phyloP scores from a whole-genome alignment of 805 yeast species.

The Scheffersomyces lignosus region DNA sequence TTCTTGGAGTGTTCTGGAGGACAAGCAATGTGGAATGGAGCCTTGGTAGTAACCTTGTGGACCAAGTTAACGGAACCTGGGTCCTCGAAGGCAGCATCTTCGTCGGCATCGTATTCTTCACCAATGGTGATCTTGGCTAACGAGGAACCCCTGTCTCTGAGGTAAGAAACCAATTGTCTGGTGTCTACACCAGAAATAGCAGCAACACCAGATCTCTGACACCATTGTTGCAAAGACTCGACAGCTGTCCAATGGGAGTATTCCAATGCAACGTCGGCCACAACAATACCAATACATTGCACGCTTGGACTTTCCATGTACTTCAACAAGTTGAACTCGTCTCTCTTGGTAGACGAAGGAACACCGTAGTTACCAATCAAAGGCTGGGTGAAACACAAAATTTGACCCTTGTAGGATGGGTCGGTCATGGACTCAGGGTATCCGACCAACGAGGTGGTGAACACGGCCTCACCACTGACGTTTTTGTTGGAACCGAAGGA shows the following conservation, averaged over 20 bases:
- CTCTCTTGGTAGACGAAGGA: constrained; percentile 79
- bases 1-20: constrained; percentile 54
- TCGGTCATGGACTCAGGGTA: constrained; percentile 99
- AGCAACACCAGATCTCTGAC: constrained; percentile 93
- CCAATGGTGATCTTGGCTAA: constrained; percentile 88
- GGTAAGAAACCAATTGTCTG: constrained; percentile 85
- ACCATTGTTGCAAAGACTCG: constrained; percentile 93
- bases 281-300: constrained; percentile 95
- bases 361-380: constrained; percentile 98
- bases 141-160: constrained; percentile 96
- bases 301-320: constrained; percentile 89
- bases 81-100: constrained; percentile 86
- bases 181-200: constrained; percentile 97
- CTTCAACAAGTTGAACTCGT: constrained; percentile 80
- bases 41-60: constrained; percentile 90
- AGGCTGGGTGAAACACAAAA: constrained; percentile 95
- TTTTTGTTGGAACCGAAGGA: constrained; percentile 95
- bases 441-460: constrained; percentile 96
- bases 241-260: constrained; percentile 99
- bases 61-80: constrained; percentile 91
- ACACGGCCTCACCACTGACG: constrained; percentile 95
- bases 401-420: constrained; percentile 97
- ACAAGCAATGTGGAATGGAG: constrained; percentile 86
- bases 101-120: constrained; percentile 88
- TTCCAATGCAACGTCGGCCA: constrained; percentile 90